A percentile compares a stretch with the other conserved stretches of the same genome.
Conservation (phyloP, 2,329 filamentous ascomycete species). For the Sporothrix pallida region DNA sequence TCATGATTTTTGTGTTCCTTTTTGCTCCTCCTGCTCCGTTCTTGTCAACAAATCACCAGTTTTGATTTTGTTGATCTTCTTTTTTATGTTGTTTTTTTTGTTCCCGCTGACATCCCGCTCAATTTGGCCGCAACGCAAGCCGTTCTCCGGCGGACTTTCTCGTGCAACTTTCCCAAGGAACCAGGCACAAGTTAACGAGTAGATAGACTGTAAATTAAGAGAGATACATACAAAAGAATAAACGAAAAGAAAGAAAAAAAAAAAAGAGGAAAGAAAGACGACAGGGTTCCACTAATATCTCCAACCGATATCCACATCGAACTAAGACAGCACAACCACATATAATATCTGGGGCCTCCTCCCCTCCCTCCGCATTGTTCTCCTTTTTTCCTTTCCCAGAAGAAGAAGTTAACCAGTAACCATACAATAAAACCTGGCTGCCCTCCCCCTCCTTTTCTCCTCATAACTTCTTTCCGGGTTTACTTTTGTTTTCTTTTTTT, state of each 20-base stretch:
- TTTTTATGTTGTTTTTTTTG: not conserved
- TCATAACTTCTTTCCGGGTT: not conserved
- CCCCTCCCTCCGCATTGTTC: conserved; percentile 25
- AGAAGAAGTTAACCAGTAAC: not conserved
- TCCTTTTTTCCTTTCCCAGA: conserved; percentile 19
- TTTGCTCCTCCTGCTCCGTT: conserved; percentile 2
- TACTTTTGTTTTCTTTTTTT: not conserved
- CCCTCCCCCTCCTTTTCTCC: conserved; percentile 14
- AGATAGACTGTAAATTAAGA: not conserved
- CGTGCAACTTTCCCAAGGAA: not conserved
- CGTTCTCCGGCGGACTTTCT: not conserved
- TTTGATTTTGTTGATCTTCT: not conserved
- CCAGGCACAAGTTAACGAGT: not conserved
- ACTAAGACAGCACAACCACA: conserved; percentile 18
- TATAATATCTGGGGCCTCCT: conserved; percentile 9
- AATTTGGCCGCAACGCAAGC: not conserved
- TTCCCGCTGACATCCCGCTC: not conserved
- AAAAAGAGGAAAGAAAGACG: not conserved
- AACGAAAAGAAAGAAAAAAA: no score
- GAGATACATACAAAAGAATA: not conserved
- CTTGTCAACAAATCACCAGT: not conserved
- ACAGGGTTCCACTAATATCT: conserved; percentile 29
- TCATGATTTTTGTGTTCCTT: not conserved
- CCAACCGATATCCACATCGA: conserved; percentile 27
- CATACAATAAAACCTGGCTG: conserved; percentile 22